These are phyloP conservation scores for Xerocomus brunneocitrinus DNA, from an alignment of 768 basidiomycete genomes.

Conservation along the genomic window DNA sequence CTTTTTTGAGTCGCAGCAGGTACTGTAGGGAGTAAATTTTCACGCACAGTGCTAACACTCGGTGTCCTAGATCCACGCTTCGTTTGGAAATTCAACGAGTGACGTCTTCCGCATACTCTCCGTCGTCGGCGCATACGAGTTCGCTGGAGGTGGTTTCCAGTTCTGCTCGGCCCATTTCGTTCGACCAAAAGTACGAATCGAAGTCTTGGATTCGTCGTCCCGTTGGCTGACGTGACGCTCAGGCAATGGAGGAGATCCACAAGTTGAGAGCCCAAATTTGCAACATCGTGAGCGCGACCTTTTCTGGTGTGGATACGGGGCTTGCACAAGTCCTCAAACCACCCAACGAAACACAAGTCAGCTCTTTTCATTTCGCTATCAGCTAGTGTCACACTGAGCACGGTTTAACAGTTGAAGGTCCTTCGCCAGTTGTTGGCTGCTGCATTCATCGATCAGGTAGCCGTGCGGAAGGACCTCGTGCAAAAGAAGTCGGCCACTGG, in stretches of 20 bases:
- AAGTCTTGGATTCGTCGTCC: not conserved
- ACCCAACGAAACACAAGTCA: constrained; percentile 74
- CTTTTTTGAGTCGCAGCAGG: constrained; percentile 81
- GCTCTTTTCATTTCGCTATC: constrained; percentile 4
- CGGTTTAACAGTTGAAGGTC: constrained; percentile 67
- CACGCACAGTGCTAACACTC: constrained; percentile 1
- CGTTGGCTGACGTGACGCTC: constrained; percentile 1
- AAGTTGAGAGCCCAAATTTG: constrained; percentile 89
- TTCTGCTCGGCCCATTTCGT: constrained; percentile 93
- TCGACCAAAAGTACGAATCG: constrained; percentile 64
- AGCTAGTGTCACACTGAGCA: not conserved
- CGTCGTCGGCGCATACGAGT: constrained; percentile 96
- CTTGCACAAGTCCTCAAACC: constrained; percentile 66
- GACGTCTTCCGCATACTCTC: constrained; percentile 87
- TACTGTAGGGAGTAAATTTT: constrained; percentile 29
- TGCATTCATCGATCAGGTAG: constrained; percentile 93
- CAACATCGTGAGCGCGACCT: constrained; percentile 76
- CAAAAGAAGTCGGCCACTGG: constrained; percentile 56
- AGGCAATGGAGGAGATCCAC: constrained; percentile 99
- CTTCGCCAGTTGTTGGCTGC: constrained; percentile 84
- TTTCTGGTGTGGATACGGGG: constrained; percentile 56
- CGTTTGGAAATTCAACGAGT: constrained; percentile 74
- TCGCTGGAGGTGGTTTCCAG: constrained; percentile 68
- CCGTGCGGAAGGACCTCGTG: constrained; percentile 81
- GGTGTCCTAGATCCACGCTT: constrained; percentile 58